Conservation (phyloP, 768 basidiomycete species). For the Tricholoma matsutake region DNA sequence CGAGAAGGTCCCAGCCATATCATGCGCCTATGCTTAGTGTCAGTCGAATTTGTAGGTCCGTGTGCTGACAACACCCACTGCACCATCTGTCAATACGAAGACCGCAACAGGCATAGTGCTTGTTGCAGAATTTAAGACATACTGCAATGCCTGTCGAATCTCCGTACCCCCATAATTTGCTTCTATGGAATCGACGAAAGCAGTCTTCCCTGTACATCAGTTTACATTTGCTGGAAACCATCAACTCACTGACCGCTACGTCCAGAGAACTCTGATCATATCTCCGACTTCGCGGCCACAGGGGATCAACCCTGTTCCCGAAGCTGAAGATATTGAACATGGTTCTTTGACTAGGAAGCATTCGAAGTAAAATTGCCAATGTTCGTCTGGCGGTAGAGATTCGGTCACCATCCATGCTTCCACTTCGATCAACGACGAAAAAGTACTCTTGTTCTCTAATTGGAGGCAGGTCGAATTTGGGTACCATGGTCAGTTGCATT, state of each 20-base stretch:
- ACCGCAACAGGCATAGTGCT: constrained; percentile 40
- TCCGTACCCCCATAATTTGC: constrained; percentile 52
- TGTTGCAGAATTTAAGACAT: constrained; percentile 34
- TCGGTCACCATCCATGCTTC: constrained; percentile 43
- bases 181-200: constrained; percentile 36
- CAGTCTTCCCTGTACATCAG: constrained; percentile 27
- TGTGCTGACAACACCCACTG: constrained; percentile 24
- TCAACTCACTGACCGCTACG: constrained; percentile 33
- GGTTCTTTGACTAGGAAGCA: constrained; percentile 42
- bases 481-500: constrained; percentile 54
- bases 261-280: constrained; percentile 32
- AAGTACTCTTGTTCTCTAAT: constrained; percentile 52
- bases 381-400: constrained; percentile 49
- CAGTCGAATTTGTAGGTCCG: not conserved
- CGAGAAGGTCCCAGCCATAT: constrained; percentile 18
- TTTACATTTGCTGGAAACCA: not conserved
- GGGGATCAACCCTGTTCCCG: constrained; percentile 23
- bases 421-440: constrained; percentile 58
- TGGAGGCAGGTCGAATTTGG: constrained; percentile 43
- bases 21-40: constrained; percentile 13
- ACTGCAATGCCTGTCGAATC: constrained; percentile 37
- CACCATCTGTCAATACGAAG: constrained; percentile 61
- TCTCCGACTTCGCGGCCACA: constrained; percentile 34
- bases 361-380: constrained; percentile 42
- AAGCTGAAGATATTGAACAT: constrained; percentile 61